Base-by-base conservation (phyloP, 148 eudicot species). In the Amaranthus hypochondriacus region DNA sequence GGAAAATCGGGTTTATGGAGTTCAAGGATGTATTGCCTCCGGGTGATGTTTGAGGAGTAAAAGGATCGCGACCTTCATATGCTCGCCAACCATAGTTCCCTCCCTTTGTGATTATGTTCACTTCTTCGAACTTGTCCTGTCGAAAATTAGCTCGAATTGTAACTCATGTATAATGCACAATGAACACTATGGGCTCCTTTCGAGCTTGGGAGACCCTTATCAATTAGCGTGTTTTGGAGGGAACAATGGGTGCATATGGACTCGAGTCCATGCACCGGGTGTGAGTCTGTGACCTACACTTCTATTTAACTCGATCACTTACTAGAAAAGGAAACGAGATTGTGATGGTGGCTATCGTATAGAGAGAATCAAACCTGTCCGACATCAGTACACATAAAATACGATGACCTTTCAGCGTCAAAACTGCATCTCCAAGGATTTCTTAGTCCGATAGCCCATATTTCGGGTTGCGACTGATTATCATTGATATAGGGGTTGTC, bases 341-440 rank as follows among this genome's bases (percentile, higher is more conserved):
- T 9, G 28, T 2, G 39, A 39, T 21, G 39, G 15, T 10, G 47
- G 71, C 49, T 47, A 46, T 0, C 11, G 57, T 49, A 46, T 18
- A 62, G 14, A 72, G 51, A 75, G 47, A 60, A 8, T 14, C 52
- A 48, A 21, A 93, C 96, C 92, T 90, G 90, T 53, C 98, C 98
- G 58, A 84, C 84, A 78, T 93, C 98, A 56, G 89, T 87, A 76
- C 96, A 93, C 85, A 88, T 75, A 42, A 90, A 89, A 78, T 93
- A 93, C 55, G 93, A 85, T 82, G 98, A 89, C 78, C 96, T 90
- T 78, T 84, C 85, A 13, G 90, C 79, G 79, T 93, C 96, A 73
- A 90, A 93, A 62, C 92, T 90, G 88, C 98, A 93, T n/a, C 93
- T 79, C 96, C 98, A 92, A 47, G 96, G 96, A 77, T 93, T 90